Conservation (phyloP, 371 early-diverging fungal genomes). For the Mortierella sp. region DNA sequence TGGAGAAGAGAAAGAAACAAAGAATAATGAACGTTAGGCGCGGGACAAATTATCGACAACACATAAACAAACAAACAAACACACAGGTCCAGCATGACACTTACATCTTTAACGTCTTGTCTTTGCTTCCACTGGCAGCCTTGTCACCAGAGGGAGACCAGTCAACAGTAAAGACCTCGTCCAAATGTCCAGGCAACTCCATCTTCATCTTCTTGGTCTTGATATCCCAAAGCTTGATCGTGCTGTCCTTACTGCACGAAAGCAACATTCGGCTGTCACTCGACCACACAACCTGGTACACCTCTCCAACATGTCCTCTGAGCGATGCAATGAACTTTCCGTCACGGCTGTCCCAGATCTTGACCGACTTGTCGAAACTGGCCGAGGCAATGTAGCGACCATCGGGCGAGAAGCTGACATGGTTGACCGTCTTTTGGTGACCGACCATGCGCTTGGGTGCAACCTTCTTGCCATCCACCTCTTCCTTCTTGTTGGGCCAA, state of each 20-base stretch:
- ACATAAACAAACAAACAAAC: background rate
- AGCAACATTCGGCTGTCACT: slow-evolving; percentile 93
- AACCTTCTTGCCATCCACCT: slow-evolving; percentile 86
- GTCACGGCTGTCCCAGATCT: slow-evolving; percentile 95
- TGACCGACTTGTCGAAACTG: slow-evolving; percentile 98
- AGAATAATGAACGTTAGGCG: background rate
- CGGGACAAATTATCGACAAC: background rate
- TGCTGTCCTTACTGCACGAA: slow-evolving; percentile 94
- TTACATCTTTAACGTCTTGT: slow-evolving; percentile 88
- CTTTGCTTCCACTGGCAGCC: slow-evolving; percentile 95
- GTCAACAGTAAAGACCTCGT: slow-evolving; percentile 97
- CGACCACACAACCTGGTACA: slow-evolving; percentile 96
- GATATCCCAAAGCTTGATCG: slow-evolving; percentile 95
- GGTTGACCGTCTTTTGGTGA: slow-evolving; percentile 98
- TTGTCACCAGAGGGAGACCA: slow-evolving; percentile 95
- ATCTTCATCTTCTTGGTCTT: slow-evolving; percentile 88
- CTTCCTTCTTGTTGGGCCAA: slow-evolving; percentile 75
- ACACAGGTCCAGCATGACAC: background rate
- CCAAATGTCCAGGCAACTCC: slow-evolving; percentile 96
- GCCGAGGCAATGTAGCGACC: slow-evolving; percentile 95
- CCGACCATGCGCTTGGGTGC: slow-evolving; percentile 88
- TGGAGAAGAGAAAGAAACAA: background rate
- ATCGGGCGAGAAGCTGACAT: slow-evolving; percentile 95
- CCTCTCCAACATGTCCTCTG: slow-evolving; percentile 95
- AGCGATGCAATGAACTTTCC: slow-evolving; percentile 96